phyloP scores from a whole-genome alignment of 768 basidiomycete species.

The Collybiopsis luxurians region DNA sequence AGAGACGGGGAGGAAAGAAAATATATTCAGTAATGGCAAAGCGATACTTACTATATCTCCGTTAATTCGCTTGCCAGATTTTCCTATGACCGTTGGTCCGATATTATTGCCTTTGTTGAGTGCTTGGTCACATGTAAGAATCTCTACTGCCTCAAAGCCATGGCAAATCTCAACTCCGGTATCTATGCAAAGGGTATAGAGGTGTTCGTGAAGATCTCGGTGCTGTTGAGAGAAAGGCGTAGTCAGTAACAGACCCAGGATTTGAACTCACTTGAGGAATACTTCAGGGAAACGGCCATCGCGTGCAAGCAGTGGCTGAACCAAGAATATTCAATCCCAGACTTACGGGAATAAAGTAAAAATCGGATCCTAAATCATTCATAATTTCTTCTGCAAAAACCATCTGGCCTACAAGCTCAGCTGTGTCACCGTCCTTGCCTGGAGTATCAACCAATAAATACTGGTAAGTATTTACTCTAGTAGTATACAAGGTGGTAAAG shows the following conservation, averaged over 20 bases:
- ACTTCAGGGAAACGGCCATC: too few species aligned
- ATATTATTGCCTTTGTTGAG: too few species aligned
- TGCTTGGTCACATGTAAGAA: neutral
- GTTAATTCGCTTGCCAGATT: neutral
- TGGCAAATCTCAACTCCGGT: slow-evolving; percentile 1
- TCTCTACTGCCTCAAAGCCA: neutral
- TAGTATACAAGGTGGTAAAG: too few species aligned
- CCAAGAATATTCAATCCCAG: too few species aligned
- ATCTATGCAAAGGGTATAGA: neutral
- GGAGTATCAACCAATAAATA: neutral
- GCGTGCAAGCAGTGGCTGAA: too few species aligned
- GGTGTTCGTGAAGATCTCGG: neutral
- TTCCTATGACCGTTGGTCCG: neutral
- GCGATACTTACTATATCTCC: slow-evolving; percentile 3
- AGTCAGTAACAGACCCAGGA: too few species aligned
- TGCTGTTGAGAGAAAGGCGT: too few species aligned
- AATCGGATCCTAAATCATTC: slow-evolving; percentile 10
- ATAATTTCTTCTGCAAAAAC: slow-evolving; percentile 9
- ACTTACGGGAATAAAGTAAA: slow-evolving; percentile 11
- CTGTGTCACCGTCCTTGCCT: neutral
- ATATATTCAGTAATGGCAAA: too few species aligned
- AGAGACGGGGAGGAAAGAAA: too few species aligned
- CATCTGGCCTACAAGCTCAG: slow-evolving; percentile 6
- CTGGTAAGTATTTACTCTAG: neutral
- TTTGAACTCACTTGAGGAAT: too few species aligned